phyloP scores from a whole-genome alignment of 192 early-diverging fungal species.

The Backusella morwellensis region DNA sequence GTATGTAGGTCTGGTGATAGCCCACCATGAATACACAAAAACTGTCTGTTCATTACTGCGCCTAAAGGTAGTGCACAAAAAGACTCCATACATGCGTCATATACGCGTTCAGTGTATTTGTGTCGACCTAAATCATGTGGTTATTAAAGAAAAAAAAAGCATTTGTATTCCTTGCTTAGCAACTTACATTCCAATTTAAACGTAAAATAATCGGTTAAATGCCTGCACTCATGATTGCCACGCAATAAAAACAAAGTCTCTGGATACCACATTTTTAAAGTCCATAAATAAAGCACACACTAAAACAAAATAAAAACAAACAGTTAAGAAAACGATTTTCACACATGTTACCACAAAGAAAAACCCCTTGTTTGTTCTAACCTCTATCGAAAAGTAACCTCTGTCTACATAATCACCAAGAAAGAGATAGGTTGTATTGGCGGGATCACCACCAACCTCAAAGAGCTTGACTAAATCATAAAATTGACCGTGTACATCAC shows the following conservation, averaged over 20 bases:
- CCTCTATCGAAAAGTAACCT: conserved; percentile 97
- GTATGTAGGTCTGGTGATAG: conserved; percentile 90
- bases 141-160: not conserved
- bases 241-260: conserved; percentile 83
- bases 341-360: not conserved
- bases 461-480: conserved; percentile 98
- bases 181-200: conserved; percentile 95
- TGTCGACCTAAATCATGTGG: conserved; percentile 64
- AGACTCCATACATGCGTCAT: conserved; percentile 87
- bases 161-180: not conserved
- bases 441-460: conserved; percentile 94
- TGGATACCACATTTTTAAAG: conserved; percentile 92
- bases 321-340: conserved; percentile 4
- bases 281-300: conserved; percentile 90
- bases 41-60: conserved; percentile 94
- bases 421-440: conserved; percentile 88
- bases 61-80: conserved; percentile 93
- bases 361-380: conserved; percentile 25
- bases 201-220: conserved; percentile 97
- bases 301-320: conserved; percentile 29
- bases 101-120: conserved; percentile 91
- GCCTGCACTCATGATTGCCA: conserved; percentile 96
- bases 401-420: conserved; percentile 97
- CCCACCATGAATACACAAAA: conserved; percentile 95
- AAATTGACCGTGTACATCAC: conserved; percentile 98